phyloP scores from a whole-genome alignment of 2,329 filamentous ascomycete species.

The Endocalyx cinctus region DNA sequence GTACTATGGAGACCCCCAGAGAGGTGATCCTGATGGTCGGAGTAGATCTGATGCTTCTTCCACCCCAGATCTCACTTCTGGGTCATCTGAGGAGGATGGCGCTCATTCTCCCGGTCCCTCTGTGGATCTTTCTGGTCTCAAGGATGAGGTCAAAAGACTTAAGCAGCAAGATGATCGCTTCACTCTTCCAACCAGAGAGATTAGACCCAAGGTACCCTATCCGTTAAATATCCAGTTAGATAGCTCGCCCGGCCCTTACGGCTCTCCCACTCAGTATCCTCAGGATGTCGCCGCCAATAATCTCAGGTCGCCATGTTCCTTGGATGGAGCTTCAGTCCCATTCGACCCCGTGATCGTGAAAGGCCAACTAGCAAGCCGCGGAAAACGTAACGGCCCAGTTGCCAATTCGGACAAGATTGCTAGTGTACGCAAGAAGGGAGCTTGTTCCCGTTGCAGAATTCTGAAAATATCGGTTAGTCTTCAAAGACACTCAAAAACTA shows the following conservation, averaged over 20 bases:
- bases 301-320: conserved; percentile 18
- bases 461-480: conserved; percentile 45
- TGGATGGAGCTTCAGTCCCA: conserved; percentile 8
- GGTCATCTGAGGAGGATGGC: conserved; percentile 27
- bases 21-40: conserved; percentile 23
- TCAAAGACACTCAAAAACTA: no score
- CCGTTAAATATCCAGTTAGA: conserved; percentile 24
- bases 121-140: conserved; percentile 20
- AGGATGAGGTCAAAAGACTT: conserved; percentile 21
- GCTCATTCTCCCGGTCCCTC: conserved; percentile 22
- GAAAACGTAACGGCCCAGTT: conserved; percentile 23
- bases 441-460: conserved; percentile 44
- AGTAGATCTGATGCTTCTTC: conserved; percentile 26
- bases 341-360: conserved; percentile 13
- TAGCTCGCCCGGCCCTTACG: conserved; percentile 11
- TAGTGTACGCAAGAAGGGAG: conserved; percentile 43
- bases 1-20: conserved; percentile 21
- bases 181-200: conserved; percentile 25
- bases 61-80: conserved; percentile 28
- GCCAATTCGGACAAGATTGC: conserved; percentile 39
- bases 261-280: conserved; percentile 1
- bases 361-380: conserved; percentile 18
- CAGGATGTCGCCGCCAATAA: conserved; percentile 15
- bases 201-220: conserved; percentile 25
- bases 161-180: conserved; percentile 28